These are phyloP conservation scores for Protomyces arabidopsidicola DNA, from an alignment of 1,139 yeast species.

Conservation along the genomic window DNA sequence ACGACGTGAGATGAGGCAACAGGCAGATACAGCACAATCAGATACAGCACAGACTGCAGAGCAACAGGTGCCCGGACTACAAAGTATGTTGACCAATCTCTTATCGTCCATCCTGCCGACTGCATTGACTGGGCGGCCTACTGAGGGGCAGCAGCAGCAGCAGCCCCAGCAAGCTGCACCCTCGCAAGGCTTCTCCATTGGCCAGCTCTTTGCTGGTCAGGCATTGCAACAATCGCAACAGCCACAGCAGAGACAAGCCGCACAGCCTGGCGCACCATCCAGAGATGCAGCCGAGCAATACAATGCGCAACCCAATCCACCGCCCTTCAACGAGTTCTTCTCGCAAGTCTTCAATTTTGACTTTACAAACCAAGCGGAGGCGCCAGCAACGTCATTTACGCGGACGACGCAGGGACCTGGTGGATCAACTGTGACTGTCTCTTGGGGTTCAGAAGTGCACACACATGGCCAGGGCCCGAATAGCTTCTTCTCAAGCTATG, in stretches of 20 bases:
- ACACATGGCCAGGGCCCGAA: neutral
- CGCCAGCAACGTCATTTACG: neutral
- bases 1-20: too few species aligned
- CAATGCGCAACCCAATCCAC: neutral
- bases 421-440: neutral
- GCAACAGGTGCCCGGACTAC: slow-evolving; percentile 4
- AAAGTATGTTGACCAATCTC: slow-evolving; percentile 8
- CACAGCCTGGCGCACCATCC: neutral
- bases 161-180: neutral
- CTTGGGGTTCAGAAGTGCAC: neutral
- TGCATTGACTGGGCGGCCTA: neutral
- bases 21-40: too few species aligned
- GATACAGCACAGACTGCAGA: neutral
- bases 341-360: slow-evolving; percentile 6
- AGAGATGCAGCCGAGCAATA: neutral
- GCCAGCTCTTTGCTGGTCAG: neutral
- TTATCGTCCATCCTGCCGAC: slow-evolving; percentile 14
- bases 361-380: neutral
- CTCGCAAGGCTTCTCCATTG: neutral
- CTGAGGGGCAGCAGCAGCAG: neutral
- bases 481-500: too few species aligned
- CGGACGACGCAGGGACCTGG: neutral
- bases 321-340: slow-evolving; percentile 22
- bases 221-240: neutral
- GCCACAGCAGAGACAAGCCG: neutral